Percentiles rank a stretch among this genome's conserved stretches.
phyloP scores from a whole-genome alignment of 1,284 basidiomycete genomes.

The Fomitopsis palustris region DNA sequence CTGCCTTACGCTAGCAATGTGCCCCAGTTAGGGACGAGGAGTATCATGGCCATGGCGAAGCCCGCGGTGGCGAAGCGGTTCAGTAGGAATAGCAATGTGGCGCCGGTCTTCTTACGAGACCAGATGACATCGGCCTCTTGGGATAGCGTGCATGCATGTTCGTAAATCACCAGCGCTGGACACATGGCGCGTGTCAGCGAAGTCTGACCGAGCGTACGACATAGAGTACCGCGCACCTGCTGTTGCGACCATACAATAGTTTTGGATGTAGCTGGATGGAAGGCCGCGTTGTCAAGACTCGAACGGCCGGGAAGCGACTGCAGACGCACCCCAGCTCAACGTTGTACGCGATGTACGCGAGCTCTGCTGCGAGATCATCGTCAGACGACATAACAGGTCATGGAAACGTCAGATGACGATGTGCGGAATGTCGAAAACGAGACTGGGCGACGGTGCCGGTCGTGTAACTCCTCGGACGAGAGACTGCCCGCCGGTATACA shows the following conservation, averaged over 20 bases:
- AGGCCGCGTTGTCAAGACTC: too few relatives aligned
- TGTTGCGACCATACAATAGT: not conserved
- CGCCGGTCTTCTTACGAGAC: conserved; percentile 1
- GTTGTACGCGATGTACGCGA: not conserved
- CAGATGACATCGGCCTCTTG: conserved; percentile 5
- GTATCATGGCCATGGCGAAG: not conserved
- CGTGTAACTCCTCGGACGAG: too few relatives aligned
- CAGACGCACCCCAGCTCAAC: not conserved
- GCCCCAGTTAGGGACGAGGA: not conserved
- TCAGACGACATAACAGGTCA: not conserved
- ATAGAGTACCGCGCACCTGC: not conserved
- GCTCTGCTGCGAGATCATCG: not conserved
- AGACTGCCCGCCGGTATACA: too few relatives aligned
- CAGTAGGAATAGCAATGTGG: not conserved
- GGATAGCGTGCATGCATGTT: conserved; percentile 1
- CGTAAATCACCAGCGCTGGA: conserved; percentile 1
- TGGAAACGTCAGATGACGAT: not conserved
- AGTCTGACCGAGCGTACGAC: not conserved
- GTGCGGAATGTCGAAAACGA: not conserved
- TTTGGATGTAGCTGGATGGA: not conserved
- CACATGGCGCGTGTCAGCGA: not conserved
- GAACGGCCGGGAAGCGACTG: too few relatives aligned
- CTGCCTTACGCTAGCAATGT: not conserved
- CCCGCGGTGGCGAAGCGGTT: conserved; percentile 1
- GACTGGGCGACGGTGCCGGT: not conserved